These are phyloP conservation scores for Panus rudis DNA, from an alignment of 768 basidiomycete species.

Conservation along the genomic window DNA sequence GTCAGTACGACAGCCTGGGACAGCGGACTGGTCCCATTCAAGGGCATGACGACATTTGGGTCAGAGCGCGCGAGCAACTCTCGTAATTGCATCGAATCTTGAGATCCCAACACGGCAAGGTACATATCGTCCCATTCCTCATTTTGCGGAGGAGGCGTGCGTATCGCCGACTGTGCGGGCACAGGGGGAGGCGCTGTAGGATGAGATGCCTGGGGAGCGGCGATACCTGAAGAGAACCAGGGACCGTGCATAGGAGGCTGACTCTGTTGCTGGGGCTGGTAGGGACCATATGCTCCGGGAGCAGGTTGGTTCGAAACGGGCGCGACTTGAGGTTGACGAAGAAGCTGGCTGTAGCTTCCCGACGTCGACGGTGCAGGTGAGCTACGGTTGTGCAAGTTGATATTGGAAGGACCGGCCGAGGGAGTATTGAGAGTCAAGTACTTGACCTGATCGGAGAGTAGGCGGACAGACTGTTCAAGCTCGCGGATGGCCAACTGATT, in stretches of 20 bases:
- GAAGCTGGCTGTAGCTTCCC: slow-evolving; percentile 11
- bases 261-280: slow-evolving; percentile 19
- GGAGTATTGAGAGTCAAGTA: slow-evolving; percentile 53
- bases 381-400: slow-evolving; percentile 12
- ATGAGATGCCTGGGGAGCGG: slow-evolving; percentile 78
- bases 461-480: slow-evolving; percentile 69
- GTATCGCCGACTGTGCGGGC: slow-evolving; percentile 31
- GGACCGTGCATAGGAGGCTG: slow-evolving; percentile 24
- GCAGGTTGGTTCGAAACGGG: slow-evolving; percentile 33
- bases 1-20: slow-evolving; percentile 84
- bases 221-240: slow-evolving; percentile 63
- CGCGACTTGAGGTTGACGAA: slow-evolving; percentile 27
- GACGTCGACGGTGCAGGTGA: slow-evolving; percentile 17
- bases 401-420: slow-evolving; percentile 15
- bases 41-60: slow-evolving; percentile 74
- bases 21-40: slow-evolving; percentile 59
- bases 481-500: slow-evolving; percentile 67
- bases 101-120: slow-evolving; percentile 66
- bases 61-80: slow-evolving; percentile 68
- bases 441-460: slow-evolving; percentile 77
- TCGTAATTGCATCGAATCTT: slow-evolving; percentile 68
- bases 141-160: slow-evolving; percentile 34
- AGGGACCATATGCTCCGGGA: slow-evolving; percentile 16
- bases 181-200: slow-evolving; percentile 62
- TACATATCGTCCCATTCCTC: slow-evolving; percentile 87